A percentile compares a stretch with the other conserved stretches of the same genome.
These are phyloP conservation scores for Hypomontagnella monticulosa DNA, from an alignment of 495 filamentous ascomycete species.

Conservation along the genomic window DNA sequence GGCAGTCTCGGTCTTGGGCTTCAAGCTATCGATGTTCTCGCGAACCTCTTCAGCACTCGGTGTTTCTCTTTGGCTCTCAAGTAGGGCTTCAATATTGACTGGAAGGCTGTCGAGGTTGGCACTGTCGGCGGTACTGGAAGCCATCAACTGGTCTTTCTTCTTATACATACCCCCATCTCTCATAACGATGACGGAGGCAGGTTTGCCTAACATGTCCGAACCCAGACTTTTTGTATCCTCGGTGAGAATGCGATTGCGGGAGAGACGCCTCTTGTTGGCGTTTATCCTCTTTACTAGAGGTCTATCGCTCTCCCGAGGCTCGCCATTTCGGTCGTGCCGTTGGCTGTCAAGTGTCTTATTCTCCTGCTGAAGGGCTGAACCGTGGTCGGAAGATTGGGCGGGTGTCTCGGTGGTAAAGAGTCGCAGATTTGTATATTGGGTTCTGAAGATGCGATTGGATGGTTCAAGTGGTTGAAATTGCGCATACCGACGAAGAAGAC, in stretches of 20 bases:
- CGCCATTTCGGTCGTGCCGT: conserved; percentile 1
- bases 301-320: neutral
- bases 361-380: neutral
- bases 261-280: conserved; percentile 37
- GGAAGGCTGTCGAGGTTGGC: conserved; percentile 10
- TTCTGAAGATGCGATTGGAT: conserved; percentile 16
- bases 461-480: conserved; percentile 20
- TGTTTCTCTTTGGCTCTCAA: conserved; percentile 43
- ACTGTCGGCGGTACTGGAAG: neutral
- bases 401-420: conserved; percentile 24
- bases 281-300: conserved; percentile 22
- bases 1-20: conserved; percentile 44
- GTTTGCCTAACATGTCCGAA: conserved; percentile 48
- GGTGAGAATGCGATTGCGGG: conserved; percentile 34
- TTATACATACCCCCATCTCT: conserved; percentile 44
- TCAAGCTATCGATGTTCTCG: conserved; percentile 55
- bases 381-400: neutral
- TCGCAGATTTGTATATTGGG: conserved; percentile 23
- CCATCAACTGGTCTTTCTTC: conserved; percentile 7
- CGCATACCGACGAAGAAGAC: conserved; percentile 39
- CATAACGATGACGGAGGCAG: conserved; percentile 55
- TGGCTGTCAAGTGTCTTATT: neutral
- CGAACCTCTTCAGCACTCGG: conserved; percentile 44
- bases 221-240: conserved; percentile 25
- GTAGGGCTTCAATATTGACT: conserved; percentile 44